A percentile compares a stretch with the other conserved stretches of the same genome.
These are phyloP conservation scores for Delonix regia DNA, from an alignment of 306 rosid species.

Conservation along the genomic window DNA sequence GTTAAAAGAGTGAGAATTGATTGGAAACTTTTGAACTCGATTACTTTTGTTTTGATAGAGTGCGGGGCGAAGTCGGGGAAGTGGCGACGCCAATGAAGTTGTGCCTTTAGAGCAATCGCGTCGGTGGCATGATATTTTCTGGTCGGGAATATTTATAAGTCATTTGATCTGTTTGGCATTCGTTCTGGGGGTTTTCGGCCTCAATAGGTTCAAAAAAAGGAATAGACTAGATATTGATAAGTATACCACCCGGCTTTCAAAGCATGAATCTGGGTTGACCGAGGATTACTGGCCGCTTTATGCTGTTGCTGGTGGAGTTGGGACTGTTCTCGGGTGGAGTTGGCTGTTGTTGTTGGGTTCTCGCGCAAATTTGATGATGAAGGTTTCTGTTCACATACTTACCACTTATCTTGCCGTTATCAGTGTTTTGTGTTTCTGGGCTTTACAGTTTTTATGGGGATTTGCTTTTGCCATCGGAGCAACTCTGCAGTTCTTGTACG, in stretches of 20 bases:
- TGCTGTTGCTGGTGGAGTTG: conserved; percentile 94
- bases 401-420: conserved; percentile 94
- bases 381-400: conserved; percentile 82
- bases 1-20: conserved; percentile 6
- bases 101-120: conserved; percentile 59
- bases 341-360: conserved; percentile 89
- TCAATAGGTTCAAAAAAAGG: conserved; percentile 67
- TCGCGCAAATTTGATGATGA: conserved; percentile 80
- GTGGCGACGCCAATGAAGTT: conserved; percentile 51
- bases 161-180: conserved; percentile 77
- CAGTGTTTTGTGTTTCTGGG: conserved; percentile 96
- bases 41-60: conserved; percentile 48
- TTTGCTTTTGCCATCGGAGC: conserved; percentile 86
- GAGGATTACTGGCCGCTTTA: conserved; percentile 90
- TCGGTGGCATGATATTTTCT: conserved; percentile 88
- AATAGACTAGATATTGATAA: conserved; percentile 76
- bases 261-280: conserved; percentile 61
- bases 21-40: conserved; percentile 1
- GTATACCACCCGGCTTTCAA: conserved; percentile 47
- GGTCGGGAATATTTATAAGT: conserved; percentile 74
- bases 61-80: conserved; percentile 57
- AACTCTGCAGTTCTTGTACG: conserved; percentile 82
- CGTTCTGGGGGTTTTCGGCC: conserved; percentile 64
- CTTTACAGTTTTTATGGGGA: conserved; percentile 81
- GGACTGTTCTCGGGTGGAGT: conserved; percentile 79